Evolutionary conservation across 495 filamentous ascomycete genomes (phyloP).

Genomic region (Endocarpon pusillum): DNA sequence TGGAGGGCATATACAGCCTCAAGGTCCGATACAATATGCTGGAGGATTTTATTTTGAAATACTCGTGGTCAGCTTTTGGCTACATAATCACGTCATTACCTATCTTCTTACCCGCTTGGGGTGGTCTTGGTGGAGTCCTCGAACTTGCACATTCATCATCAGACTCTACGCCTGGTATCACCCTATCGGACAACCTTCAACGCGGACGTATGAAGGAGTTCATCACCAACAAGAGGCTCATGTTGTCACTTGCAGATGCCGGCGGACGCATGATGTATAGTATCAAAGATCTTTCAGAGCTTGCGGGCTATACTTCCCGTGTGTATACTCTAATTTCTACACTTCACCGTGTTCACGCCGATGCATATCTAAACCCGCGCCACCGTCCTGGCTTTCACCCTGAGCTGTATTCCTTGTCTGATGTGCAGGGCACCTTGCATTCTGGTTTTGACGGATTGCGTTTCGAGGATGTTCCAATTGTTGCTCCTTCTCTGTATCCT

Average conservation of each 20-base stretch:
- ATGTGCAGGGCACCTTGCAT: constrained; percentile 83
- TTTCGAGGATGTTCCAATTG: constrained; percentile 83
- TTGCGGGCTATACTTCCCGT: constrained; percentile 89
- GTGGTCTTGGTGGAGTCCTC: constrained; percentile 54
- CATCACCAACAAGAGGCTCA: constrained; percentile 95
- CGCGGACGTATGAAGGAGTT: constrained; percentile 91
- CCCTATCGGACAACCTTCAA: constrained; percentile 40
- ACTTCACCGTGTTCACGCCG: constrained; percentile 82
- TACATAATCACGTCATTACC: constrained; percentile 86
- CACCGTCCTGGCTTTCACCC: constrained; percentile 32
- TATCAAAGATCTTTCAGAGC: constrained; percentile 88
- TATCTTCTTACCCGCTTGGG: constrained; percentile 90
- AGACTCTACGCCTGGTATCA: constrained; percentile 13
- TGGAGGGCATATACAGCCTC: constrained; percentile 91
- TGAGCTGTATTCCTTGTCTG: constrained; percentile 73
- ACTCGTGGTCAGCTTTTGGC: constrained; percentile 94
- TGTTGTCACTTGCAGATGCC: constrained; percentile 94
- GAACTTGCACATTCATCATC: no score
- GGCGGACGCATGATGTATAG: constrained; percentile 98
- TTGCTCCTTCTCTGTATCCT: constrained; percentile 64
- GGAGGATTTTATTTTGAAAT: constrained; percentile 96
- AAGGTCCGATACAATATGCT: constrained; percentile 98
- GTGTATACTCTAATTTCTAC: constrained; percentile 92
- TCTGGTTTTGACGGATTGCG: constrained; percentile 89
- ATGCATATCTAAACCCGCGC: constrained; percentile 58